These are phyloP conservation scores for Pythium rhizo-oryzae DNA, from an alignment of 352 stramenopile genomes.

Conservation along the genomic window DNA sequence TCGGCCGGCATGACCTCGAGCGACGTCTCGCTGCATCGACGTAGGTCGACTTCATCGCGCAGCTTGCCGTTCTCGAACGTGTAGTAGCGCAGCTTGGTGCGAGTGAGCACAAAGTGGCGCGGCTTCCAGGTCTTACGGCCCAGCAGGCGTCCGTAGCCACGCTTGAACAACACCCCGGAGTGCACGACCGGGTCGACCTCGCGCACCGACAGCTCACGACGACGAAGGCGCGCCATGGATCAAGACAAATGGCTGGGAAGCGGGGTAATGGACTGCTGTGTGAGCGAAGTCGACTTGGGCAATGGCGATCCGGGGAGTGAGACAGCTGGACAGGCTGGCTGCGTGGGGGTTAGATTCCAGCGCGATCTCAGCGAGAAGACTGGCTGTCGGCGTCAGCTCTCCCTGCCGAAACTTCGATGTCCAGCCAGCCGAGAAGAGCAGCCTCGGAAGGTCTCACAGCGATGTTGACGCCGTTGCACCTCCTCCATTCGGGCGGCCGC, in stretches of 20 bases:
- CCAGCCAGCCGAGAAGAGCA: background rate
- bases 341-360: no score
- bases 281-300: background rate
- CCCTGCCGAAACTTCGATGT: background rate
- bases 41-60: slow-evolving; percentile 71
- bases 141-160: slow-evolving; percentile 56
- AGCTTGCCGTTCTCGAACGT: slow-evolving; percentile 82
- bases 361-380: background rate
- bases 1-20: slow-evolving; percentile 83
- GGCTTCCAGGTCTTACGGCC: slow-evolving; percentile 81
- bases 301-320: background rate
- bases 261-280: background rate
- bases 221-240: background rate
- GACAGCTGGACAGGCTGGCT: background rate
- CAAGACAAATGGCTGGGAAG: no score
- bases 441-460: background rate
- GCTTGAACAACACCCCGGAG: slow-evolving; percentile 84
- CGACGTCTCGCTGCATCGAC: slow-evolving; percentile 56
- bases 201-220: background rate
- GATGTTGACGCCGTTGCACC: background rate
- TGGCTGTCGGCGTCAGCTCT: background rate
- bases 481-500: background rate
- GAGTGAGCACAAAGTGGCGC: slow-evolving; percentile 76
- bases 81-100: slow-evolving; percentile 64
- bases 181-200: slow-evolving; percentile 32